Evolutionary conservation across 768 basidiomycete genomes (phyloP).

Genomic region (Chalciporus piperatus): DNA sequence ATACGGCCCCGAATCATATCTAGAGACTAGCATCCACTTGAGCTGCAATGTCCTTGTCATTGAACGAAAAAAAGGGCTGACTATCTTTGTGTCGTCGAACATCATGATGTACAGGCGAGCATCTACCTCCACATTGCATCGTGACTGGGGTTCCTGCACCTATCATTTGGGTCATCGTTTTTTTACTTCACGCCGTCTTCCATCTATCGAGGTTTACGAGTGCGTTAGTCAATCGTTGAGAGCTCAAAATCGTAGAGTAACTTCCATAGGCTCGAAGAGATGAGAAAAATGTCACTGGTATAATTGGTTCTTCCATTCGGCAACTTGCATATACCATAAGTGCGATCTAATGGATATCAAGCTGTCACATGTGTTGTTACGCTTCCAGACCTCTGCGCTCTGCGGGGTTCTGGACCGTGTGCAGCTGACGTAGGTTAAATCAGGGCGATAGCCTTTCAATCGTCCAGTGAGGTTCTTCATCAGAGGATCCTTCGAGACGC

Average conservation of each 20-base stretch:
- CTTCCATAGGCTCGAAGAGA: neutral
- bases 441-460: conserved; percentile 79
- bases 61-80: too few relatives aligned
- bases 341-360: neutral
- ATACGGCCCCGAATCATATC: neutral
- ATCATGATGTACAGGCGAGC: too few relatives aligned
- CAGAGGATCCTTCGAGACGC: conserved; percentile 45
- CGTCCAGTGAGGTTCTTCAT: conserved; percentile 62
- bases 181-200: neutral
- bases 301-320: neutral
- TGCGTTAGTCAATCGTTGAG: too few relatives aligned
- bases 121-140: too few relatives aligned
- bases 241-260: neutral
- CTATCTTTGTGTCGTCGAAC: too few relatives aligned
- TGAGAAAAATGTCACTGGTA: neutral
- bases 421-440: neutral
- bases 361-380: neutral
- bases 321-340: neutral
- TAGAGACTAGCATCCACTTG: too few relatives aligned
- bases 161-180: neutral
- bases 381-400: neutral
- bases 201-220: neutral
- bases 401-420: neutral
- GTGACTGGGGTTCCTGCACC: too few relatives aligned
- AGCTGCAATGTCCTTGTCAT: too few relatives aligned